Evolutionary conservation across 352 stramenopile species (phyloP).

Genomic region (Phytophthora kernoviae): DNA sequence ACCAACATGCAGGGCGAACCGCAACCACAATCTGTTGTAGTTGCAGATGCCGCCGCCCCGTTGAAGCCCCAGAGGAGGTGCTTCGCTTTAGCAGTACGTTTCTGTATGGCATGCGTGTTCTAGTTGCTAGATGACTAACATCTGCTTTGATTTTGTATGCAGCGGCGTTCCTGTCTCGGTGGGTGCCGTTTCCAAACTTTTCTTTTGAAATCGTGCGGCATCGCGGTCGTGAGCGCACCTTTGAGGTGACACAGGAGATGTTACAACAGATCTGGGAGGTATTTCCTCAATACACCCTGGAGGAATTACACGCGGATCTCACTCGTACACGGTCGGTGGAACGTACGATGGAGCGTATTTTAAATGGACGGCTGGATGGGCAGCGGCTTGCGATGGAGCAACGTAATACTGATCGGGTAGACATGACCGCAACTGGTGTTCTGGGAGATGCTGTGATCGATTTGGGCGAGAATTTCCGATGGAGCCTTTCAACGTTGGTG

Average conservation of each 20-base stretch:
- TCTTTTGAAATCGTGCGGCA: conserved; percentile 82
- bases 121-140: conserved; percentile 11
- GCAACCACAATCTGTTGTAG: conserved; percentile 9
- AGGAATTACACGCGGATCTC: conserved; percentile 64
- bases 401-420: conserved; percentile 16
- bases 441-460: conserved; percentile 44
- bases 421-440: conserved; percentile 28
- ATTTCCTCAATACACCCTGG: conserved; percentile 70
- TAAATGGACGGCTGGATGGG: conserved; percentile 55
- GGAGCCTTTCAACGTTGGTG: conserved; percentile 44
- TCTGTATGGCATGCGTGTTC: background rate
- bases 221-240: conserved; percentile 28
- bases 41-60: conserved; percentile 5
- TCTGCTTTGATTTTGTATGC: conserved; percentile 14
- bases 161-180: conserved; percentile 77
- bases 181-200: conserved; percentile 72
- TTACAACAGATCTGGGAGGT: conserved; percentile 76
- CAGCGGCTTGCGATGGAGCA: conserved; percentile 35
- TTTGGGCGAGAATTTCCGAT: conserved; percentile 42
- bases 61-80: conserved; percentile 50
- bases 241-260: conserved; percentile 74
- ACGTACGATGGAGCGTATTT: conserved; percentile 75
- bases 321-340: conserved; percentile 60
- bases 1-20: conserved; percentile 13
- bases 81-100: conserved; percentile 81